Evolutionary conservation across 2,329 filamentous ascomycete genomes (phyloP), one percentile per base, ranked within the genome.

Genomic region (Hirsutella minnesotensis): DNA sequence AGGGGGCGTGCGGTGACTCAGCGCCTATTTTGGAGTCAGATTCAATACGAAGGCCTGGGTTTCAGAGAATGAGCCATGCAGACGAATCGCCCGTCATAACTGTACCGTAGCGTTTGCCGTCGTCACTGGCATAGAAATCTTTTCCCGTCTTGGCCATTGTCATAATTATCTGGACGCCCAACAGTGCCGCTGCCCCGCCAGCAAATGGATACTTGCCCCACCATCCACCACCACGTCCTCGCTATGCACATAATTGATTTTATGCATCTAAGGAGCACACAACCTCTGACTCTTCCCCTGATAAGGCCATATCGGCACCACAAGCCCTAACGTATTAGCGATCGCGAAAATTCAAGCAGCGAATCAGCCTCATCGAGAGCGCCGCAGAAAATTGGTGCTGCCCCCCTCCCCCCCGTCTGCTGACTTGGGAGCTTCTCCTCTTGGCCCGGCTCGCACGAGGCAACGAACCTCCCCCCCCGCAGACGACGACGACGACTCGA

Each of bases 371-470:
- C 49, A 53, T 53, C 56, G 57, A 43, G 49, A 50, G 54, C 51
- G 58, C 55, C n/a, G n/a, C n/a, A 63, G 61, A 65, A 61, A 58
- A 61, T 55, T 55, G 54, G 53, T 52, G 51, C 51, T 50, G 49
- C 30, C 27, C 36, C 27, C 35, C 54, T 49, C 53, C 31, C 43
- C 38, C 42, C 43, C 47, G 42, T 40, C 35, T 41, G 21, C 49
- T 48, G n/a, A n/a, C n/a, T n/a, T n/a, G n/a, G n/a, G n/a, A n/a
- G n/a, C n/a, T n/a, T n/a, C n/a, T n/a, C n/a, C 52, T 50, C 47
- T 49, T 43, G 43, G 45, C 49, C 44, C 58, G 68, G 40, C 45
- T 44, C 46, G 49, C 29, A 49, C 44, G 44, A 41, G 20, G 41
- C 48, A 47, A 57, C 51, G 48, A 51, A n/a, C n/a, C n/a, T n/a